Base-by-base conservation (phyloP, 2,329 filamentous ascomycete genomes). In the Fusarium aywerte region DNA sequence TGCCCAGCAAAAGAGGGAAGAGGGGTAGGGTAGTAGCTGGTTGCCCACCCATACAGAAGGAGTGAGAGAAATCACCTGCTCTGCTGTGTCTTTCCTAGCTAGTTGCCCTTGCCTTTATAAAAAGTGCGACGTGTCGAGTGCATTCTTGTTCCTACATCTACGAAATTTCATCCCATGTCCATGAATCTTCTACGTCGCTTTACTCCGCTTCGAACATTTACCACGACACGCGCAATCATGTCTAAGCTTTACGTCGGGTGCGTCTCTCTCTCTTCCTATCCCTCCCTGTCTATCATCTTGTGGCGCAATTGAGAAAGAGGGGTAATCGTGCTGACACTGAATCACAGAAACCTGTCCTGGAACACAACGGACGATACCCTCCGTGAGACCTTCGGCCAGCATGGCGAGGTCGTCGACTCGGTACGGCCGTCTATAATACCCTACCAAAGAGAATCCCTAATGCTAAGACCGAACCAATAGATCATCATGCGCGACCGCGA, bases 161-260 rank as follows among this genome's bases (percentile, higher is more conserved):
- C 45, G 38, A 36, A 49, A 48, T 20, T 29, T 21, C 45, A 39
- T 39, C 20, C 45, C 21, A 12, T 7, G 16, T 49, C 45, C 21
- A 49, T 49, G 45, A 49, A 49, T 25, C 15, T 49, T 21, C 32
- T 49, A 36, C 45, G 45, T n/a, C 20, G 44, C 40, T 27, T 43
- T 18, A 43, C 45, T 49, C 31, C 31, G 45, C 31, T 49, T 38
- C 45, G 45, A 36, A 49, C 45, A 11, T 49, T 49, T 12, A 49
- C 45, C 10, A 49, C 45, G 25, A 49, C 45, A 36, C 45, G 45
- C 31, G 45, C 45, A 25, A 49, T 49, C 45, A 49, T 49, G 45
- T 49, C 45, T 38, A 49, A 49, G 45, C 45, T 49, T 36, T 49
- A 49, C 45, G 45, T 49, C 23, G 45, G 45, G 45, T 49, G 7